Conservation (phyloP, 2,329 filamentous ascomycete genomes). For the Hypoxylon rubiginosum region DNA sequence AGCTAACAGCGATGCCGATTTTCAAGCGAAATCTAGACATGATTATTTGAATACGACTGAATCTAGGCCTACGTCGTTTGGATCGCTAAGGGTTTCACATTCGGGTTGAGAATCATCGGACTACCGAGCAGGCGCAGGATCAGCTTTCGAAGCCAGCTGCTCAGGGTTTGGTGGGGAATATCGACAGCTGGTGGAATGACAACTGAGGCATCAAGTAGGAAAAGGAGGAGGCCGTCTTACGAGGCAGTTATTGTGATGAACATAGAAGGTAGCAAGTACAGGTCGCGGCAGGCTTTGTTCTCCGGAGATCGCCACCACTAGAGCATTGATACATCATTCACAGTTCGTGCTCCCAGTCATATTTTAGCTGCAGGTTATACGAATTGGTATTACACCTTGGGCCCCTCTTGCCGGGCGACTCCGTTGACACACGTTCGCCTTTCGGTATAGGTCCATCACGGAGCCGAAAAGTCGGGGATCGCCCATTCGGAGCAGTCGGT, state of each 20-base stretch:
- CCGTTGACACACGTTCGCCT: not conserved
- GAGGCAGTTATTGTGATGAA: not conserved
- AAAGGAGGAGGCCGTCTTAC: not conserved
- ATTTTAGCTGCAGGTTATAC: too few relatives aligned
- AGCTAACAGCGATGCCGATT: not conserved
- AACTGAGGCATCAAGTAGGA: not conserved
- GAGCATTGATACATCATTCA: too few relatives aligned
- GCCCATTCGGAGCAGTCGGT: conserved; percentile 19
- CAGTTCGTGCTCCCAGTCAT: too few relatives aligned
- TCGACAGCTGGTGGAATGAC: not conserved
- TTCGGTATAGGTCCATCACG: conserved; percentile 5
- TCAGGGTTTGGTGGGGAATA: too few relatives aligned
- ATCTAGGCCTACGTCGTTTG: not conserved
- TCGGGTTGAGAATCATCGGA: not conserved
- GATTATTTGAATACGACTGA: too few relatives aligned
- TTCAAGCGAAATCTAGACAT: too few relatives aligned
- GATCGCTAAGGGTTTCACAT: not conserved
- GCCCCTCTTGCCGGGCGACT: not conserved
- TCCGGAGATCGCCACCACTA: too few relatives aligned
- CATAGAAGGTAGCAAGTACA: too few relatives aligned
- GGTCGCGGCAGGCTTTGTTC: too few relatives aligned
- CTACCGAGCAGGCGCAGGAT: not conserved
- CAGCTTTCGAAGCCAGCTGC: not conserved
- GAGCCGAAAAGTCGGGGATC: conserved; percentile 28
- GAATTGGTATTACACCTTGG: not conserved